A percentile compares a stretch with the other conserved stretches of the same genome.
These are phyloP conservation scores for Lentinula boryana DNA, from an alignment of 768 basidiomycete genomes.

Conservation along the genomic window DNA sequence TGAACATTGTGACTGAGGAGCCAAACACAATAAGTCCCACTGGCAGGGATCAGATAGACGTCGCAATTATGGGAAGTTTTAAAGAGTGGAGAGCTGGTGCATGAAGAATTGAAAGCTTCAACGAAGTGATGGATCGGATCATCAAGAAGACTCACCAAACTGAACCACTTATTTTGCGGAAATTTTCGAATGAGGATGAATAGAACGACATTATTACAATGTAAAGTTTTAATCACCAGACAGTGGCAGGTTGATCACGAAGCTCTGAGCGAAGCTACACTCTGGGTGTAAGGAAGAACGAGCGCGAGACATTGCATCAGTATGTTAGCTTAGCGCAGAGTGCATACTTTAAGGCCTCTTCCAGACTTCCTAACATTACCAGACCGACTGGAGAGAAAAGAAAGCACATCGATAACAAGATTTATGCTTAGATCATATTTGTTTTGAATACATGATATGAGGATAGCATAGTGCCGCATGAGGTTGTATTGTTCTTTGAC, in stretches of 20 bases:
- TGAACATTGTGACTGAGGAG: conserved; percentile 9
- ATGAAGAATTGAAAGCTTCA: conserved; percentile 20
- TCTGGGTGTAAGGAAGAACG: no score
- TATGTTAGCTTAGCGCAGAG: no score
- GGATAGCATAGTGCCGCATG: neutral
- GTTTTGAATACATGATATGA: neutral
- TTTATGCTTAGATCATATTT: neutral
- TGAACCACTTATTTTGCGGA: conserved; percentile 25
- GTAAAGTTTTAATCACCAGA: no score
- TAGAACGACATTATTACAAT: conserved; percentile 23
- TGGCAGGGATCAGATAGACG: conserved; percentile 7
- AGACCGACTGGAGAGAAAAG: no score
- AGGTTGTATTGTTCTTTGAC: neutral
- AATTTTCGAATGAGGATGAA: conserved; percentile 15
- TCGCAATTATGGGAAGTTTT: conserved; percentile 20
- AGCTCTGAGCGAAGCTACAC: no score
- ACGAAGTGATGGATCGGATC: conserved; percentile 5
- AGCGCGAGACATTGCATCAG: no score
- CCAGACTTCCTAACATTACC: no score
- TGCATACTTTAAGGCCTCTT: no score
- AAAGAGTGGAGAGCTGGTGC: conserved; percentile 11
- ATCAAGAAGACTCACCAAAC: conserved; percentile 13
- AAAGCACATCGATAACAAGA: neutral
- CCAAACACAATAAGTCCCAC: conserved; percentile 17
- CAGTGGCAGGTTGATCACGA: no score